A percentile compares a stretch with the other conserved stretches of the same genome.
Evolutionary conservation across 2,329 filamentous ascomycete species (phyloP).

Genomic region (Helotiales sp.): DNA sequence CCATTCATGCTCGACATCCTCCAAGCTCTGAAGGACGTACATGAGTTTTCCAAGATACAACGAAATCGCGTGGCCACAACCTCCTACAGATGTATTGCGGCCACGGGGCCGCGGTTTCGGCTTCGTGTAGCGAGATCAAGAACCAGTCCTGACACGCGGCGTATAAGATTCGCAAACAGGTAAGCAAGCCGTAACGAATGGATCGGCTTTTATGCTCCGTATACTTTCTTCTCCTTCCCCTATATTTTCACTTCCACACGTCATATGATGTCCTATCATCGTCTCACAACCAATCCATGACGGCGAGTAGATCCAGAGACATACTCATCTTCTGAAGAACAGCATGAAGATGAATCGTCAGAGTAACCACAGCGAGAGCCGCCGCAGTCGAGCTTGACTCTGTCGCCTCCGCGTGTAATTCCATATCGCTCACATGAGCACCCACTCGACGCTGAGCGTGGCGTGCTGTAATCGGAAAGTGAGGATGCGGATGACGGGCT

Average conservation of each 20-base stretch:
- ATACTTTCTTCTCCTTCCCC: constrained; percentile 15
- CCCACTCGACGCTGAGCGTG: constrained; percentile 70
- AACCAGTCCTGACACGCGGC: constrained; percentile 27
- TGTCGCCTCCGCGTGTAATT: constrained; percentile 88
- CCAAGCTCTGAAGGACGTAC: constrained; percentile 16
- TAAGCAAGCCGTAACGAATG: constrained; percentile 32
- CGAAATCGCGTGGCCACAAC: constrained; percentile 23
- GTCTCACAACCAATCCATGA: constrained; percentile 60
- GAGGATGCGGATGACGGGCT: constrained; percentile 66
- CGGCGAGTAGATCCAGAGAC: constrained; percentile 57
- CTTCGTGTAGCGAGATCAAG: constrained; percentile 27
- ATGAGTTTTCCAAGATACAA: constrained; percentile 23
- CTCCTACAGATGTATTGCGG: constrained; percentile 1
- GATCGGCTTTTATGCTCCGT: constrained; percentile 21
- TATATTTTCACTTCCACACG: constrained; percentile 4
- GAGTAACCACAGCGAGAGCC: constrained; percentile 83
- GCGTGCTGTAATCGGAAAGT: constrained; percentile 76
- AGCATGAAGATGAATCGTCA: constrained; percentile 69
- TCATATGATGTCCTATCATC: constrained; percentile 25
- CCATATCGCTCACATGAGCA: constrained; percentile 97
- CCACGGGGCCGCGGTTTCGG: constrained; percentile 33
- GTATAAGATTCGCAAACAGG: constrained; percentile 25
- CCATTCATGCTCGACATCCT: constrained; percentile 11
- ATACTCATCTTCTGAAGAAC: constrained; percentile 66
- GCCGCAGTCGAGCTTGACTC: constrained; percentile 95